Percentiles rank a stretch among this genome's conserved stretches.
Conservation (phyloP, 164 flowering plant genomes). For the Stephania yunnanensis region DNA sequence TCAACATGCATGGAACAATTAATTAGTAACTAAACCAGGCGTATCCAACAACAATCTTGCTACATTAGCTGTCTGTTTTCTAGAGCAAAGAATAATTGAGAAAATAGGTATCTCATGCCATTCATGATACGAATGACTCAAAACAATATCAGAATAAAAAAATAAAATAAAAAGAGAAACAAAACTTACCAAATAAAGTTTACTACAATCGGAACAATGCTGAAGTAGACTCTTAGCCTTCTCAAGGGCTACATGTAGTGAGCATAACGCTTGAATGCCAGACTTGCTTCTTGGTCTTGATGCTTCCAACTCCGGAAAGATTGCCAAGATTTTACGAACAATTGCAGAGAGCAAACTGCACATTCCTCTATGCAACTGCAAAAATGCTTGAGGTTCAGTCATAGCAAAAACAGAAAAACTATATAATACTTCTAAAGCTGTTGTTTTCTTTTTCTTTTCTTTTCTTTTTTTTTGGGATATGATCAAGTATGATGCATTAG, state of each 20-base stretch:
- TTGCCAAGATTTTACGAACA: constrained; percentile 63
- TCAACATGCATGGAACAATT: not conserved
- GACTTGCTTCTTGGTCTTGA: constrained; percentile 93
- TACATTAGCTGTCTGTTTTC: not conserved
- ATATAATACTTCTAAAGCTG: not conserved
- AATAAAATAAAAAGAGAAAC: not conserved
- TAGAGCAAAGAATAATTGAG: not conserved
- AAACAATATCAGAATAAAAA: too few relatives aligned
- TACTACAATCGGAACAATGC: constrained; percentile 91
- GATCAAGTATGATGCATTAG: not conserved
- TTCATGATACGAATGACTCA: too few relatives aligned
- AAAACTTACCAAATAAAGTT: constrained; percentile 79
- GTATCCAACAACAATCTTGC: not conserved
- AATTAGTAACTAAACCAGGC: not conserved
- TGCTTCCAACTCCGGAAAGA: constrained; percentile 88
- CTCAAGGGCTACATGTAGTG: constrained; percentile 88
- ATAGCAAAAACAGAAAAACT: not conserved
- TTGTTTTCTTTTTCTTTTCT: not conserved
- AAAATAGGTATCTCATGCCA: not conserved
- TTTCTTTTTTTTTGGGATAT: too few relatives aligned
- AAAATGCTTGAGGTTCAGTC: not conserved
- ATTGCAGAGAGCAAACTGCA: constrained; percentile 62
- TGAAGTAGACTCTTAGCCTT: constrained; percentile 80
- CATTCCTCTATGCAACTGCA: constrained; percentile 94
- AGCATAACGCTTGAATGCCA: constrained; percentile 92